Base-by-base conservation (phyloP, 331 rosid species). In the Acacia pycnantha region DNA sequence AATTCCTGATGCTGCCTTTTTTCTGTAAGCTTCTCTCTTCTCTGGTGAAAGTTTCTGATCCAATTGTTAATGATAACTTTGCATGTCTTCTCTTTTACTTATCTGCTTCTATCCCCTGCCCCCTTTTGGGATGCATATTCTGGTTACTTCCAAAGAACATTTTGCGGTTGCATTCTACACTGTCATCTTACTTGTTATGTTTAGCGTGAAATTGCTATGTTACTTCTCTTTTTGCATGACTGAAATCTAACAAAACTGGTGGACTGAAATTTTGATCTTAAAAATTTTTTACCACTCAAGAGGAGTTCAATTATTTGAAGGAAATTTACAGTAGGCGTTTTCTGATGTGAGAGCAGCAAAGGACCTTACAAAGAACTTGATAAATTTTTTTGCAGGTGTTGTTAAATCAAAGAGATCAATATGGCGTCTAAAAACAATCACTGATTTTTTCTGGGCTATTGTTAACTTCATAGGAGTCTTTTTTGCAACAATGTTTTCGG, bases 401-500 rank as follows among this genome's bases (percentile, higher is more conserved):
- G 92, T 93, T 44, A 95, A 88, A 88, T 87, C 98, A 51, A 88
- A 95, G 89, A 83, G 90, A 79, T 85, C 98, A 44, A 56, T 95
- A 80, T 93, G 98, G 98, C 90, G 98, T 37, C 88, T 95, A 10
- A 88, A 81, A 82, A 95, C 97, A 6, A 84, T 95, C 44, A 90
- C 93, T 0, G 98, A 95, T 73, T 93, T 90, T 82, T 95, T 93
- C 84, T 93, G 98, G 99, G 88, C 96, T 79, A 79, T 95, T 82
- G 87, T 93, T 72, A 90, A 90, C 87, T 26, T 90, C 79, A 83
- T 95, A 12, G 84, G 94, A 81, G 90, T 93, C 48, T 95, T 95
- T 86, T 95, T 95, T 82, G 86, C 96, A 11, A 93, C 98, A 13
- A 88, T 95, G 97, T 93, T 95, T 84, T 95, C 99, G 91, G 99